Percentiles rank a stretch among this genome's conserved stretches.
Conservation (phyloP, 805 yeast genomes). For the Saccharomycopsis synnaedendra region DNA sequence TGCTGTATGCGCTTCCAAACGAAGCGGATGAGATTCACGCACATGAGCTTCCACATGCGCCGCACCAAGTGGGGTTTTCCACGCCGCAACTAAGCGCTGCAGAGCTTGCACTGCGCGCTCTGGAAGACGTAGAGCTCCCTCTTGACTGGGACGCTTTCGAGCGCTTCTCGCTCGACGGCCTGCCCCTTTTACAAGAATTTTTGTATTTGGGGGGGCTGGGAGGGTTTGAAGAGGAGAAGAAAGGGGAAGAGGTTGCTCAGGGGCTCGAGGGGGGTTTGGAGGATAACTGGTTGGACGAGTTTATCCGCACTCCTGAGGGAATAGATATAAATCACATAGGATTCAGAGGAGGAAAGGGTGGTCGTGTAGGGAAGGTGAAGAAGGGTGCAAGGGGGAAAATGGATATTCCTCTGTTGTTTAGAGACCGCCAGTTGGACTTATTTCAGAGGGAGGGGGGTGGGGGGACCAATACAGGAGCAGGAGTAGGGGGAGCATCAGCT, state of each 20-base stretch:
- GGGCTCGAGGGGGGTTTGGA: neutral
- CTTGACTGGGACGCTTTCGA: conserved; percentile 21
- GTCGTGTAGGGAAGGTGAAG: neutral
- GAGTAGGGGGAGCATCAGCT: too few relatives aligned
- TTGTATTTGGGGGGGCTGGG: conserved; percentile 28
- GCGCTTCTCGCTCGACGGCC: neutral
- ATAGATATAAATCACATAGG: conserved; percentile 48
- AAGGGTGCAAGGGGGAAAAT: conserved; percentile 9
- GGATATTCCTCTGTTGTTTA: conserved; percentile 51
- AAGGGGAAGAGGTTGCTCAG: neutral
- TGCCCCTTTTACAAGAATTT: conserved; percentile 28
- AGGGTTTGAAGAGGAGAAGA: conserved; percentile 21
- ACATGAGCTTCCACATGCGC: conserved; percentile 29
- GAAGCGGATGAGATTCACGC: conserved; percentile 28
- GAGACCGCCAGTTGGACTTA: conserved; percentile 55
- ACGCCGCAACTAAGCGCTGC: conserved; percentile 63
- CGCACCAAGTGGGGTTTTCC: conserved; percentile 67
- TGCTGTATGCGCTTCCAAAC: conserved; percentile 44
- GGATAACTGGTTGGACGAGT: conserved; percentile 63
- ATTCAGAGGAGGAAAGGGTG: conserved; percentile 23
- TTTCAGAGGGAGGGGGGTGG: conserved; percentile 31
- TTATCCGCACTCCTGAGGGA: conserved; percentile 56
- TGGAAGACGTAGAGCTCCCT: conserved; percentile 27
- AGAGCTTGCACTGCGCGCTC: conserved; percentile 27
- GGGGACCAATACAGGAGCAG: too few relatives aligned